Percentiles rank a stretch among this genome's conserved stretches.
Conservation (phyloP, 371 early-diverging fungal species). For the Thermomucor indicae-seudaticae region DNA sequence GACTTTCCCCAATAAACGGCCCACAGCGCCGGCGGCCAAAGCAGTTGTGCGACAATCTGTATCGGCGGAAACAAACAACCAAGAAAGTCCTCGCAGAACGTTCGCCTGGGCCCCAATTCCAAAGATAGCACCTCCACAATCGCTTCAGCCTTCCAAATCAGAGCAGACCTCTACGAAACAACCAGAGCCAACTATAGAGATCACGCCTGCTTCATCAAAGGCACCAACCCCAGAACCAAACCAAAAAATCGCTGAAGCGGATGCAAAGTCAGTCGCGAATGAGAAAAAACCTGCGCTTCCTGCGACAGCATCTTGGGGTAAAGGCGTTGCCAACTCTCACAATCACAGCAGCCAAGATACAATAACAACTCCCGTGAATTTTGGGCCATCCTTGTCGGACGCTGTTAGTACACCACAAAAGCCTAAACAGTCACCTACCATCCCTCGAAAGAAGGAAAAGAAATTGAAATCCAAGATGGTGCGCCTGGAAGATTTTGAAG, state of each 20-base stretch:
- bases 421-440: conserved; percentile 29
- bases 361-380: conserved; percentile 30
- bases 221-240: conserved; percentile 8
- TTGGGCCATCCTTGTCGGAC: conserved; percentile 44
- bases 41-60: conserved; percentile 5
- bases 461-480: conserved; percentile 38
- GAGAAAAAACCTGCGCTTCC: conserved; percentile 55
- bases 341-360: conserved; percentile 19
- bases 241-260: conserved; percentile 4
- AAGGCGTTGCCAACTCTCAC: conserved; percentile 19
- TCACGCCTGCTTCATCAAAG: conserved; percentile 4
- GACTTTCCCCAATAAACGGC: conserved; percentile 31
- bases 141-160: conserved; percentile 14
- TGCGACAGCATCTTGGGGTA: conserved; percentile 64
- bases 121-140: conserved; percentile 27
- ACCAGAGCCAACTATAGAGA: conserved; percentile 1
- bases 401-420: conserved; percentile 40
- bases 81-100: not conserved
- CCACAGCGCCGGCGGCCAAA: conserved; percentile 4
- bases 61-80: not conserved
- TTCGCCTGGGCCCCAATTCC: conserved; percentile 41
- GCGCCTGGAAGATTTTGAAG: conserved; percentile 42
- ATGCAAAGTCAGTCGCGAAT: conserved; percentile 14
- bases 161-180: no score
- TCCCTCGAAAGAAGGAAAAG: conserved; percentile 40